Base-by-base conservation (phyloP, 257 asterid genomes). In the Primulina eburnea region DNA sequence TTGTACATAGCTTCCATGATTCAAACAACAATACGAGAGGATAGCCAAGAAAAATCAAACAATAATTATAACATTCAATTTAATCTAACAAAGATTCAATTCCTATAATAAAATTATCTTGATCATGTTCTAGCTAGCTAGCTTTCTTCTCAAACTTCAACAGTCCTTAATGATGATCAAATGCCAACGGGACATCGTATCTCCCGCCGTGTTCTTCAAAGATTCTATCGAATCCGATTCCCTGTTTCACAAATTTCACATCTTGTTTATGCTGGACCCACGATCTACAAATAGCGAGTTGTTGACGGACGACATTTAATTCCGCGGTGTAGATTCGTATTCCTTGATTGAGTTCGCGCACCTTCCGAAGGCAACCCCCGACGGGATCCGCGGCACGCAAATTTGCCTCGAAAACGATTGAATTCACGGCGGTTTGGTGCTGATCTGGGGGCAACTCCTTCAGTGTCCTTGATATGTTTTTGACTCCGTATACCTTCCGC, bases 401-500 rank as follows among this genome's bases (percentile, higher is more conserved):
- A 8, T 84, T 61, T 38, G 88, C 85, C 20, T 86, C 73, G 12
- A 53, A 50, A 1, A 78, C 32, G 21, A 84, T 17, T 0, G 89
- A 38, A 2, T 16, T 56, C 12, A 76, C 68, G 4, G 83, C 80
- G 7, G 20, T 43, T 4, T 71, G 73, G 29, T 52, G 72, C n/a
- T 71, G 14, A 5, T 8, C 1, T 0, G 61, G 70, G 0, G 67
- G 24, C 8, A 76, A 53, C 0, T 8, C 32, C 0, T 33, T 61
- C 0, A 85, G 69, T 0, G 78, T 53, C 6, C 68, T 81, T 43
- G 38, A n/a, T 3, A 86, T 62, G 24, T 82, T 81, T 10, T 64
- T 34, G 0, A 82, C 65, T 0, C 95, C 95, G 17, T 72, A 88
- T 0, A 81, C 79, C 5, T 58, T 78, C 58, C 76, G 88, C 0